These are phyloP conservation scores for Plantago elongata DNA, from an alignment of 257 asterid genomes.

Conservation along the genomic window DNA sequence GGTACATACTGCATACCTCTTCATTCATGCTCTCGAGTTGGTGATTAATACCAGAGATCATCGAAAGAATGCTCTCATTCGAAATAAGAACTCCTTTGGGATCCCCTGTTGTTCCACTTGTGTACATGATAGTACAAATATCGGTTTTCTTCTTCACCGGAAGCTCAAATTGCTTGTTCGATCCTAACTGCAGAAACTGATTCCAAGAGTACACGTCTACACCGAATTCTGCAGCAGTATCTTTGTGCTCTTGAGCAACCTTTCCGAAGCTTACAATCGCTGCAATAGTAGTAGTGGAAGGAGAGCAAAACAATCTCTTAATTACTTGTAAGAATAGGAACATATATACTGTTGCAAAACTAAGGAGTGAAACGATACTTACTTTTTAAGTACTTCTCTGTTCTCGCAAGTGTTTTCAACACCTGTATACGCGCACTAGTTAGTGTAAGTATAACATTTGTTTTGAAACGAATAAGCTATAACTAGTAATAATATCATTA, in stretches of 20 bases:
- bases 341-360: not conserved
- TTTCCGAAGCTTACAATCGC: conserved; percentile 76
- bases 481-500: conserved; percentile 6
- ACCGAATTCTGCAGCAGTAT: conserved; percentile 42
- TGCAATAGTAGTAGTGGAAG: conserved; percentile 14
- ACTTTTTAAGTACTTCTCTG: conserved; percentile 59
- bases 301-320: not conserved
- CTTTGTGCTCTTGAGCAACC: conserved; percentile 47
- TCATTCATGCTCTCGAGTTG: conserved; percentile 57
- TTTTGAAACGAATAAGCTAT: no score
- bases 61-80: conserved; percentile 67
- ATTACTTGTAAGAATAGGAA: not conserved
- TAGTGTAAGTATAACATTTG: not conserved
- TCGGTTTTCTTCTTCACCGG: conserved; percentile 56
- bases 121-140: conserved; percentile 80
- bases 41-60: conserved; percentile 68
- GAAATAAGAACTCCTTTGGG: conserved; percentile 77
- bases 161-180: conserved; percentile 37
- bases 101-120: conserved; percentile 88
- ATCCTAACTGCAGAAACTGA: conserved; percentile 71
- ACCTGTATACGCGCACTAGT: conserved; percentile 34
- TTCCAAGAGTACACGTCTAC: conserved; percentile 60
- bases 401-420: conserved; percentile 56
- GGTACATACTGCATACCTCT: conserved; percentile 48
- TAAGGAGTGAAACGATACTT: conserved; percentile 28